Base-by-base conservation (phyloP, 495 filamentous ascomycete species). In the Lasiosphaeriaceae sp. region DNA sequence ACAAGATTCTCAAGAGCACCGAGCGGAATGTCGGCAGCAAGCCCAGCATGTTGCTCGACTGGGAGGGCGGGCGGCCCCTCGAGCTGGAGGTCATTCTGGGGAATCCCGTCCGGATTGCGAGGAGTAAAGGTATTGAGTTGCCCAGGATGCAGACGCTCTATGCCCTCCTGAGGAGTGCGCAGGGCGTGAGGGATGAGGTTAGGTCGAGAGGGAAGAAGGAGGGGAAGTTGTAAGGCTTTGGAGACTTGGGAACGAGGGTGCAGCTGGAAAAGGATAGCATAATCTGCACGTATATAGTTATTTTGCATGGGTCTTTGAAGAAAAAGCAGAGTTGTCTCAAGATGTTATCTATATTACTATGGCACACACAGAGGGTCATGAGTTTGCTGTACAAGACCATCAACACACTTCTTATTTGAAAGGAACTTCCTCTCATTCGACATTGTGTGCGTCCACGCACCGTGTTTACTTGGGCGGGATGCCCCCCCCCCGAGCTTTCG, bases 51-150 rank as follows among this genome's bases (percentile, higher is more conserved):
- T 58, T 82, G 57, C 43, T 83, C 0, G 82, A 85, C 58, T 82
- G 80, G 80, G 81, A 83, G 64, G 71, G 72, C 3, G 80, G 78
- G 0, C 66, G 77, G 51, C 71, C 72, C 35, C 71, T 85, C 76
- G 83, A 86, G 71, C 48, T 84, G 20, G 83, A 86, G 66, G 82
- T 84, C 22, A 84, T 86, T 24, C 61, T 86, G 41, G 83, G 83
- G 1, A 83, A 85, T 57, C 80, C 82, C 23, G 71, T 86, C 0
- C 59, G 76, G 60, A 77, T 81, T 20, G 83, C 80, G n/a, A 59
- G 74, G 52, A 68, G 65, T 16, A 62, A 65, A 19, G 82, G 82
- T 1, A 74, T 81, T 9, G 74, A 80, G 58, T 71, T 83, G 77
- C 75, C 76, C 14, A 65, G 76, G 61, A 34, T 84, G 67, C 77